Percentiles rank a stretch among this genome's conserved stretches.
Evolutionary conservation across 2,329 filamentous ascomycete species (phyloP).

Genomic region (Aphanoascus verrucosus): DNA sequence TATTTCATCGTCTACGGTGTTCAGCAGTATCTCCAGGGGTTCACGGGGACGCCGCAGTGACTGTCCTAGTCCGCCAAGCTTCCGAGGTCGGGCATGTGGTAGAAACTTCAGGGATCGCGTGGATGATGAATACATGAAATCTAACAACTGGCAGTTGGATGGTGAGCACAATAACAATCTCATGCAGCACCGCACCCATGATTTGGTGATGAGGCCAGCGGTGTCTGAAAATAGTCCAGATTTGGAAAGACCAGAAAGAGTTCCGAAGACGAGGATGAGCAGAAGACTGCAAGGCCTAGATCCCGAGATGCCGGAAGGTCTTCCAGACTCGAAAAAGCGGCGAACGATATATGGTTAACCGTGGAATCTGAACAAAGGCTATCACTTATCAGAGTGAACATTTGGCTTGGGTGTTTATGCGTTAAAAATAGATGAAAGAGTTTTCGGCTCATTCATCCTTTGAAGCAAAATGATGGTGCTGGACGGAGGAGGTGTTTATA

Average conservation of each 20-base stretch:
- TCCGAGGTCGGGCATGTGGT: background rate
- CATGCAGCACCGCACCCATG: background rate
- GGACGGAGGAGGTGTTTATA: too few relatives aligned
- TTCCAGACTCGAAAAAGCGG: background rate
- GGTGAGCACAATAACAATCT: background rate
- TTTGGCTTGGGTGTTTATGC: too few relatives aligned
- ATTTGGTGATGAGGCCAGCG: background rate
- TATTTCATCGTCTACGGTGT: background rate
- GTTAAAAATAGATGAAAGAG: background rate
- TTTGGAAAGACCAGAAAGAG: background rate
- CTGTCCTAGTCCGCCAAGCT: slow-evolving; percentile 3
- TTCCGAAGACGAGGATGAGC: background rate
- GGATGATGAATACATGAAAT: background rate
- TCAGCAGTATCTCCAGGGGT: background rate
- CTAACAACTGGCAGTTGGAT: background rate
- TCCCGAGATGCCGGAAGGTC: slow-evolving; percentile 5
- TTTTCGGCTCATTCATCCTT: background rate
- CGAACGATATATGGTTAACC: background rate
- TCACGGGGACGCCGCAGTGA: background rate
- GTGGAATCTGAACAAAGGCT: background rate
- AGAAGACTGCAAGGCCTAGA: slow-evolving; percentile 5
- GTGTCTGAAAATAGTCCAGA: background rate
- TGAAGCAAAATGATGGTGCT: too few relatives aligned
- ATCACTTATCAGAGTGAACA: background rate
- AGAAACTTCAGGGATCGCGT: background rate